These are phyloP conservation scores for Curvularia lunata DNA, from an alignment of 2,329 filamentous ascomycete genomes.

Conservation along the genomic window DNA sequence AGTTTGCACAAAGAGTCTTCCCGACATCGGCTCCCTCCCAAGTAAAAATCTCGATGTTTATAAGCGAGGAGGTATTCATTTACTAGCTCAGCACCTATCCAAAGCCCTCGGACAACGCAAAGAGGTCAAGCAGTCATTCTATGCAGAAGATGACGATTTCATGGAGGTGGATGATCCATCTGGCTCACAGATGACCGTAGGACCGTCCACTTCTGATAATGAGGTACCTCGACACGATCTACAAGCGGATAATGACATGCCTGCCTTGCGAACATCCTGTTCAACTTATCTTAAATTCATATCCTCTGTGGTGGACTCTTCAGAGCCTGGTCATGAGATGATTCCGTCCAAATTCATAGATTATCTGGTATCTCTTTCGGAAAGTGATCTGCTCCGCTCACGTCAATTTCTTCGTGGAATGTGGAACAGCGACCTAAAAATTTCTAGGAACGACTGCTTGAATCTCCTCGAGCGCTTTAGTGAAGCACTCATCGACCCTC, in stretches of 20 bases:
- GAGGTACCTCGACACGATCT: conserved; percentile 57
- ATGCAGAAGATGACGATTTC: conserved; percentile 54
- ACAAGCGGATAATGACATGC: conserved; percentile 34
- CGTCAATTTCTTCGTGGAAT: conserved; percentile 39
- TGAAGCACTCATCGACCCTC: conserved; percentile 42
- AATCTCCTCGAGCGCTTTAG: conserved; percentile 40
- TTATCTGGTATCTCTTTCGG: conserved; percentile 34
- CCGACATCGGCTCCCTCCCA: conserved; percentile 29
- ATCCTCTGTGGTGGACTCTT: conserved; percentile 23
- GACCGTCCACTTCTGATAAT: conserved; percentile 42
- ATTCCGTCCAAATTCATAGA: conserved; percentile 39
- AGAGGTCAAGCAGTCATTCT: conserved; percentile 42
- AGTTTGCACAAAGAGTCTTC: conserved; percentile 42
- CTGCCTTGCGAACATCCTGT: conserved; percentile 40
- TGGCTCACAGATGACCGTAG: conserved; percentile 64
- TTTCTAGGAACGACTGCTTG: conserved; percentile 35
- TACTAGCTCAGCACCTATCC: conserved; percentile 42
- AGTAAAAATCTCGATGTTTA: conserved; percentile 27
- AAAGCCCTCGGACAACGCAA: conserved; percentile 38
- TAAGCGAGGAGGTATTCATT: conserved; percentile 40
- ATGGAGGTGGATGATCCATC: conserved; percentile 74
- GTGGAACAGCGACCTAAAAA: conserved; percentile 29
- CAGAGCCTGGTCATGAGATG: conserved; percentile 13
- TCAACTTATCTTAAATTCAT: conserved; percentile 40
- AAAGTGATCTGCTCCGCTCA: conserved; percentile 40